These are phyloP conservation scores for Lodderomyces beijingensis DNA, from an alignment of 1,139 yeast genomes.

Conservation along the genomic window DNA sequence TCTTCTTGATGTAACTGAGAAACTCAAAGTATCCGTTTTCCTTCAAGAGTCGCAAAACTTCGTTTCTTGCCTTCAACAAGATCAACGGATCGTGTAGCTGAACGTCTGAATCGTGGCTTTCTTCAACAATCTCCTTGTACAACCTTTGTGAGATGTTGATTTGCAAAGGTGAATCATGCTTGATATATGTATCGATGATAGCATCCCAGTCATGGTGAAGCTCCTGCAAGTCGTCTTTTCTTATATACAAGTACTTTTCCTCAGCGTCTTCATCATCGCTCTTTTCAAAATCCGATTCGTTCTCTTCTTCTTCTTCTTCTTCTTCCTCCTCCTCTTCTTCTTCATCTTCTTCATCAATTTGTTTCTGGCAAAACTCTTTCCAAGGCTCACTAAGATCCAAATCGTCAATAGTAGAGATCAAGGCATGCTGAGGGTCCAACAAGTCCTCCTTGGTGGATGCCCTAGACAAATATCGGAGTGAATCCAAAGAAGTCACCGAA, in stretches of 20 bases:
- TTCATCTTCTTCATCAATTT: constrained; percentile 13
- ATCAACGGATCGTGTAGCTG: constrained; percentile 35
- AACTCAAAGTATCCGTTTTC: constrained; percentile 39
- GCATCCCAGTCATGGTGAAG: constrained; percentile 26
- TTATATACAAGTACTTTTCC: constrained; percentile 4
- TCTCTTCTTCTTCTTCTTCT: constrained; percentile 8
- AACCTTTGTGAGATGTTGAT: constrained; percentile 39
- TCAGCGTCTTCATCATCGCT: constrained; percentile 7
- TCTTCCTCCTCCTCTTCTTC: constrained; percentile 5
- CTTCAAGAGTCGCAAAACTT: constrained; percentile 38
- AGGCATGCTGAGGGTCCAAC: constrained; percentile 21
- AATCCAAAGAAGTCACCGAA: constrained; percentile 8
- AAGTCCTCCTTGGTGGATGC: constrained; percentile 15
- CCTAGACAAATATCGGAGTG: constrained; percentile 1
- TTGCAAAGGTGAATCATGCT: constrained; percentile 38
- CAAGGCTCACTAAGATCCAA: constrained; percentile 22
- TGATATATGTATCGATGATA: constrained; percentile 25
- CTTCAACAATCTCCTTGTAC: constrained; percentile 28
- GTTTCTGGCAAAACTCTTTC: constrained; percentile 24
- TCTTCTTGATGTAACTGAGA: constrained; percentile 8
- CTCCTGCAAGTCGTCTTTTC: constrained; percentile 14
- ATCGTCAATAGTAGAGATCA: constrained; percentile 33
- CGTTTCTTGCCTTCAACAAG: constrained; percentile 40
- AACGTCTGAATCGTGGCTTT: constrained; percentile 15
- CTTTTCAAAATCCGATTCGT: constrained; percentile 5